phyloP scores from a whole-genome alignment of 2,329 filamentous ascomycete genomes.

The Penicillium nordicum region DNA sequence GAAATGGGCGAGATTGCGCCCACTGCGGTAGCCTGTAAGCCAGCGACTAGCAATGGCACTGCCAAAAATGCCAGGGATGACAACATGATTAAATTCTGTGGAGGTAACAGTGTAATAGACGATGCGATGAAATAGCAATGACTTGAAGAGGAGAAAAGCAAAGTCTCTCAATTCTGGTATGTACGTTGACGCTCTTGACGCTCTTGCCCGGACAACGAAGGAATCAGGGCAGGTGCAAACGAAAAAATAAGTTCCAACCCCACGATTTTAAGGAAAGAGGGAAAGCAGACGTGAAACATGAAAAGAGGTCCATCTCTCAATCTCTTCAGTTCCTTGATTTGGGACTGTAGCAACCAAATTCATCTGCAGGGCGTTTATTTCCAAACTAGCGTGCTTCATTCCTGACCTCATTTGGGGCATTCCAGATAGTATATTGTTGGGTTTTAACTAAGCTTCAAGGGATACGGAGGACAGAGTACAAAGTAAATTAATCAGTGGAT shows the following conservation, averaged over 20 bases:
- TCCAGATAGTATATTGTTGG: neutral
- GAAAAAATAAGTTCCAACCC: neutral
- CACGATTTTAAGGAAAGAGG: no score
- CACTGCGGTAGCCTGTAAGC: constrained; percentile 28
- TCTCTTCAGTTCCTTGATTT: constrained; percentile 10
- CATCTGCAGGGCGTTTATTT: neutral
- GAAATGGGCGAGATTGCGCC: constrained; percentile 54
- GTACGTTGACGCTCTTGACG: neutral
- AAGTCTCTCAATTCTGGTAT: neutral
- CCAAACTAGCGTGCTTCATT: constrained; percentile 7
- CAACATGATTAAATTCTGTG: constrained; percentile 19
- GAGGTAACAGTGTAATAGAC: neutral
- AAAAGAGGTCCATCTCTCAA: neutral
- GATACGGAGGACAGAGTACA: neutral
- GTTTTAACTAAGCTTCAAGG: neutral
- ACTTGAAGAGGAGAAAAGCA: neutral
- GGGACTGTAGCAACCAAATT: constrained; percentile 4
- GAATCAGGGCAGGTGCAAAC: neutral
- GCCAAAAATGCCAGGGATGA: constrained; percentile 16
- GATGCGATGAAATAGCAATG: neutral
- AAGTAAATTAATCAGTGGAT: neutral
- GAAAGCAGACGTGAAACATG: neutral
- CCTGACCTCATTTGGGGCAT: neutral
- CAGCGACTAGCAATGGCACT: constrained; percentile 26
- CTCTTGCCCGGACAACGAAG: neutral